Evolutionary conservation across 2,329 filamentous ascomycete species (phyloP).

Genomic region (Trematosphaeria pertusa): DNA sequence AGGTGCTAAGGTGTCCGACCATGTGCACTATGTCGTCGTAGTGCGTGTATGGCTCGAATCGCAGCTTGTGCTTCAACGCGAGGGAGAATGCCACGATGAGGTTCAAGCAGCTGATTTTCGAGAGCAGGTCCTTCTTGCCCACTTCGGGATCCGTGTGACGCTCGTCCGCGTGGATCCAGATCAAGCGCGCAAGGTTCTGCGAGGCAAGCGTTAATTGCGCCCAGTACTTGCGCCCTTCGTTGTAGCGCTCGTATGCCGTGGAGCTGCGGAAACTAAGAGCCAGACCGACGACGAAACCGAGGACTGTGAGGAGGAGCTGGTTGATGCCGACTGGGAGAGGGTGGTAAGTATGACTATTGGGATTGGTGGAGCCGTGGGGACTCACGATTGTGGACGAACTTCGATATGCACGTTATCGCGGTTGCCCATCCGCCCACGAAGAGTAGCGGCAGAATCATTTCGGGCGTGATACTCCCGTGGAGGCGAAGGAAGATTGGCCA

Average conservation of each 20-base stretch:
- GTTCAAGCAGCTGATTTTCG: constrained; percentile 71
- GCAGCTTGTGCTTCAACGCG: constrained; percentile 81
- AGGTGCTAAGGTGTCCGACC: constrained; percentile 75
- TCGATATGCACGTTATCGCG: constrained; percentile 61
- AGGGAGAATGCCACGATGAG: constrained; percentile 79
- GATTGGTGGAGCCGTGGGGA: background rate
- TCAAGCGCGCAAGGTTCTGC: constrained; percentile 71
- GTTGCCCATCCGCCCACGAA: constrained; percentile 72
- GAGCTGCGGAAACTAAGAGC: constrained; percentile 76
- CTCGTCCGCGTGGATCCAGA: constrained; percentile 80
- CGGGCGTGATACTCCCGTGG: constrained; percentile 75
- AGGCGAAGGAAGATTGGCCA: constrained; percentile 76
- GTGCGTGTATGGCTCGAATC: constrained; percentile 79
- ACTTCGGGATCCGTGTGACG: constrained; percentile 56
- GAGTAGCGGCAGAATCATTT: constrained; percentile 73
- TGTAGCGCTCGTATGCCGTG: constrained; percentile 74
- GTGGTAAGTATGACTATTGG: background rate
- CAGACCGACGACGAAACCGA: constrained; percentile 81
- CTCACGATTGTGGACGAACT: constrained; percentile 49
- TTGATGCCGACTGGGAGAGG: constrained; percentile 61
- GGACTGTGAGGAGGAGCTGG: constrained; percentile 73
- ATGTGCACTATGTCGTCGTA: constrained; percentile 76
- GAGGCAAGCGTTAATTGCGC: constrained; percentile 61
- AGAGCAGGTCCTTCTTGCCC: constrained; percentile 70
- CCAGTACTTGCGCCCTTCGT: constrained; percentile 70